A percentile compares a stretch with the other conserved stretches of the same genome.
Evolutionary conservation across 1,139 yeast genomes (phyloP).

Genomic region (Pneumocystis wakefieldiae): DNA sequence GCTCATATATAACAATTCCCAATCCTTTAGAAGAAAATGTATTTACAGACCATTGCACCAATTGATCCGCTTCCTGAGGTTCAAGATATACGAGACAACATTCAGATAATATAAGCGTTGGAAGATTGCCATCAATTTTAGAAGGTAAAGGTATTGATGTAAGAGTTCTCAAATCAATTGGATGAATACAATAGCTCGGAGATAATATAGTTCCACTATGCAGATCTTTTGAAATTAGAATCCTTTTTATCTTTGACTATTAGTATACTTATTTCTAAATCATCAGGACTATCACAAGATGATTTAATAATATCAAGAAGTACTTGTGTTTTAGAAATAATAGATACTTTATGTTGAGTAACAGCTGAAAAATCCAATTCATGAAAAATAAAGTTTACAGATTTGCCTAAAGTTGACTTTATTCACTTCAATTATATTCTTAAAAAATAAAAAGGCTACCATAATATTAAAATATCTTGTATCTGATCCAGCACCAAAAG

Average conservation of each 20-base stretch:
- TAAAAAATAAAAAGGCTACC: conserved; percentile 5
- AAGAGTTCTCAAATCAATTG: conserved; percentile 37
- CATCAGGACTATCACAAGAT: conserved; percentile 5
- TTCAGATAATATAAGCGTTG: conserved; percentile 70
- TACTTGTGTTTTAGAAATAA: conserved; percentile 26
- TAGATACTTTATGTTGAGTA: conserved; percentile 42
- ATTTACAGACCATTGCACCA: conserved; percentile 29
- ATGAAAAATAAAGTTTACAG: conserved; percentile 31
- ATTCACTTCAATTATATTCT: background rate
- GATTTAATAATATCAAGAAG: conserved; percentile 5
- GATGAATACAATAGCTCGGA: conserved; percentile 37
- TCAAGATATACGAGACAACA: conserved; percentile 77
- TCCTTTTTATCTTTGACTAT: background rate
- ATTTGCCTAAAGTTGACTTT: background rate
- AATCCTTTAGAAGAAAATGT: conserved; percentile 11
- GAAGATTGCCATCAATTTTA: conserved; percentile 29
- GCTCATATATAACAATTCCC: conserved; percentile 60
- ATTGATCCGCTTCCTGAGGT: conserved; percentile 38
- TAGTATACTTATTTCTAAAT: background rate
- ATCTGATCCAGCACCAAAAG: conserved; percentile 95
- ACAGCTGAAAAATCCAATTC: conserved; percentile 68
- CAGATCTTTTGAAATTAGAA: background rate
- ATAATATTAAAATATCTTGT: conserved; percentile 51
- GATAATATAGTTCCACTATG: background rate
- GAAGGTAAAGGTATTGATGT: conserved; percentile 13